Evolutionary conservation across 2,329 filamentous ascomycete species (phyloP), one percentile per base, ranked within the genome.

Genomic region (Fusarium floridanum): DNA sequence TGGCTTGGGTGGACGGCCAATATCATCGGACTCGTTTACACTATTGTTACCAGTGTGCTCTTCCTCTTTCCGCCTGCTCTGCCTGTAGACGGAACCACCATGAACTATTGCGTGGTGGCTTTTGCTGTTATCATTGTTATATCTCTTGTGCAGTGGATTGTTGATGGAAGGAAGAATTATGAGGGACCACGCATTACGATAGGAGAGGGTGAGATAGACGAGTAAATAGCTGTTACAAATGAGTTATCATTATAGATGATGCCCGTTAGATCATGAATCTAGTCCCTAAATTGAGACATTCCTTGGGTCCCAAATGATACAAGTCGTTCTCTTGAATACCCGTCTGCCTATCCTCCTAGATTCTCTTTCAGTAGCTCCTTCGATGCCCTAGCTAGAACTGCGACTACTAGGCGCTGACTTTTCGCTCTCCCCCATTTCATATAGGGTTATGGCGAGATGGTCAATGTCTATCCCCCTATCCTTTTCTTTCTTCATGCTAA

Each of bases 51-150:
- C 0, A 94, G 91, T 0, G 89, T 94, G 0, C 85, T 95, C 0
- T 94, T 94, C 81, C 84, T 94, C 34, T 93, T 94, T 79, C 92
- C 93, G 2, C 92, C 92, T 0, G 87, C 85, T 1, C 76, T 91
- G 4, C 92, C 91, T 1, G 91, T 92, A 0, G 89, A 89, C 0
- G 88, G 88, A 2, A 90, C 85, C 74, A 93, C 89, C 80, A 94
- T 94, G 92, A 95, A 87, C 72, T 87, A 87, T 74, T 85, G 83
- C 32, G 77, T 87, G 5, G 85, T 85, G 9, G 85, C 85, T 0
- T 87, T 87, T 68, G 85, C 83, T 1, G 80, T 87, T 20, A 85
- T 87, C 12, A 67, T 87, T 24, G 63, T 84, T 0, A 85, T 87
- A 6, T 83, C 85, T 0, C 74, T 79, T 1, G 61, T 83, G 1